Evolutionary conservation across 148 eudicot genomes (phyloP).

Genomic region (Arctostaphylos glauca): DNA sequence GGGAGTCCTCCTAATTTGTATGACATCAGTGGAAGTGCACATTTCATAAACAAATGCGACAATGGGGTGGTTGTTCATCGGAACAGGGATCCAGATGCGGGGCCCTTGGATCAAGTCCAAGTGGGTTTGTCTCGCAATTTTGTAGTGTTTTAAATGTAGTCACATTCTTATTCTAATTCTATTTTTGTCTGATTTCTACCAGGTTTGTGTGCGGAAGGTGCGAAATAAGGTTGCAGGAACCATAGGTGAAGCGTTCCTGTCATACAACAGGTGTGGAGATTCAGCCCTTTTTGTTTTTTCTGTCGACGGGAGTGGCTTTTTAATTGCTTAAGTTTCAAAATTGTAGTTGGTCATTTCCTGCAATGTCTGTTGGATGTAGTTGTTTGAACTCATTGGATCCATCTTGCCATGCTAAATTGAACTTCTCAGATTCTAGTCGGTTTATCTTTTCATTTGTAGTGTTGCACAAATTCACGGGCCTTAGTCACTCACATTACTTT

Average conservation of each 20-base stretch:
- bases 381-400: background rate
- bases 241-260: conserved; percentile 75
- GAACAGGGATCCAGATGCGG: conserved; percentile 83
- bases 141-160: background rate
- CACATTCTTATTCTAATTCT: background rate
- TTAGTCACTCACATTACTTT: background rate
- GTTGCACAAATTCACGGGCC: background rate
- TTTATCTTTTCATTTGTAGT: background rate
- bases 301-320: background rate
- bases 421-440: background rate
- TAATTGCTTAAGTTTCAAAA: background rate
- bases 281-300: background rate
- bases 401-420: background rate
- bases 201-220: conserved; percentile 91
- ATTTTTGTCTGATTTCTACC: background rate
- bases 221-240: conserved; percentile 91
- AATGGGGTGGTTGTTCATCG: conserved; percentile 94
- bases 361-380: background rate
- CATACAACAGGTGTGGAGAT: conserved; percentile 62
- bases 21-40: conserved; percentile 99
- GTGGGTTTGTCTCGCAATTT: conserved; percentile 22
- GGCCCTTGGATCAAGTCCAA: conserved; percentile 79
- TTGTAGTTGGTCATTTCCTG: background rate
- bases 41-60: conserved; percentile 96
- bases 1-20: conserved; percentile 82